Base-by-base conservation (phyloP, 2,329 filamentous ascomycete species). In the Aspergillus aculeatus region DNA sequence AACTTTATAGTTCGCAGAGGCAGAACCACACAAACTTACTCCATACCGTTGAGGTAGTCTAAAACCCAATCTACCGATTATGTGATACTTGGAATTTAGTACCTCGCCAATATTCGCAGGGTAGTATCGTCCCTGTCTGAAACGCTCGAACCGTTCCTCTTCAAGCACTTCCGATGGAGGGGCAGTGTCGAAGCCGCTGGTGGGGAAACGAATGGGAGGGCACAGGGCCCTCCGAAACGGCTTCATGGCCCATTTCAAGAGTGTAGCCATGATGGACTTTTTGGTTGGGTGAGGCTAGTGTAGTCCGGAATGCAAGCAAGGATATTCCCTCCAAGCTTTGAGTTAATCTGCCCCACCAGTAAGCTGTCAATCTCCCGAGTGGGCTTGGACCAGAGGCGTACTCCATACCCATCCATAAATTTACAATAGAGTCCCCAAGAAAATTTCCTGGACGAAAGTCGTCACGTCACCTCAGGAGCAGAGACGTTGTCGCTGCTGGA, bases 11-110 rank as follows among this genome's bases (percentile, higher is more conserved):
- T 3, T 4, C 3, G 23, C 23, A 23, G 3, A 23, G 23, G 23
- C 3, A 23, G 23, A 23, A 23, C 23, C 3, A 4, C 26, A 5
- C 26, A 5, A 52, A 68, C 64, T 58, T 62, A 70, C 70, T 65
- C 41, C 71, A 75, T 54, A 67, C 67, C 1, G 69, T 73, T 5
- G 67, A 73, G 41, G 64, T 66, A 41, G 58, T 56, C 19, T 71
- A 62, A 67, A 6, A 9, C 12, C 32, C 3, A 35, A 3, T 16
- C 5, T 16, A 2, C 12, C 12, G 2, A 35, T 6, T 12, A 35
- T 5, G 0, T 35, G 32, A 16, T 35, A 35, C 12, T 35, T 35
- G 32, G 12, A 3, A 4, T 16, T 16, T 0, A 16, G 32, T 3
- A 35, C 32, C 2, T 35, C 32, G 14, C 32, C 32, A 16, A 35